Evolutionary conservation across 163 green algal species (phyloP), one percentile per base, ranked within the genome.

Genomic region (Chloromonas sp.): DNA sequence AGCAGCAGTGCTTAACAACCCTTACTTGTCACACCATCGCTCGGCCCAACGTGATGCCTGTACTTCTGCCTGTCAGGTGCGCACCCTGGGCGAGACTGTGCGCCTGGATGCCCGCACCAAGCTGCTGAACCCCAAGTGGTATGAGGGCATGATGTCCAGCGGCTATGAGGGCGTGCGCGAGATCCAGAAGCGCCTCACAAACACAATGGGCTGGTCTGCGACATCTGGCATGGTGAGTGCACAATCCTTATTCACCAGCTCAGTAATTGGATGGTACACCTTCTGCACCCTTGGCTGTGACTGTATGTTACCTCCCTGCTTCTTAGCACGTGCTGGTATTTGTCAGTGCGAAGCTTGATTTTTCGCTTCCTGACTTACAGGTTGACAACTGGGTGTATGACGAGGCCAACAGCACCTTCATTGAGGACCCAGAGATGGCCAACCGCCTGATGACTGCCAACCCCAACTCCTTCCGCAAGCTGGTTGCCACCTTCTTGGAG

Each of bases 101-200:
- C 94, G 97, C 83, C 92, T 99, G 82, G 97, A 99, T 86, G 95
- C 97, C 0, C 95, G 97, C 89, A 99, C 97, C 78, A 99, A 99
- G 96, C 95, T 99, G 91, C 93, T 99, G 60, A 99, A 99, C 93
- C 97, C 97, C 87, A 99, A 99, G 94, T 99, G 97, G 97, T 99
- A 99, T 85, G 97, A 99, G 93, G 97, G 97, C 90, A 99, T 99
- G 97, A 88, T 99, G 78, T 81, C 70, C 85, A 94, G 84, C 71
- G 97, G 97, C 60, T 99, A 99, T 87, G 97, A 99, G 92, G 97
- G 97, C 81, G 97, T 98, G 86, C 92, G 97, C 36, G 97, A 99
- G 93, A 99, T 99, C 89, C 97, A 99, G 95, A 99, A 99, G 95
- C 95, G 97, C 81, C 91, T 99, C 62, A 99, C 96, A 89, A 99